Conservation (phyloP, 2,329 filamentous ascomycete genomes). For the Albophoma yamanashiensis region DNA sequence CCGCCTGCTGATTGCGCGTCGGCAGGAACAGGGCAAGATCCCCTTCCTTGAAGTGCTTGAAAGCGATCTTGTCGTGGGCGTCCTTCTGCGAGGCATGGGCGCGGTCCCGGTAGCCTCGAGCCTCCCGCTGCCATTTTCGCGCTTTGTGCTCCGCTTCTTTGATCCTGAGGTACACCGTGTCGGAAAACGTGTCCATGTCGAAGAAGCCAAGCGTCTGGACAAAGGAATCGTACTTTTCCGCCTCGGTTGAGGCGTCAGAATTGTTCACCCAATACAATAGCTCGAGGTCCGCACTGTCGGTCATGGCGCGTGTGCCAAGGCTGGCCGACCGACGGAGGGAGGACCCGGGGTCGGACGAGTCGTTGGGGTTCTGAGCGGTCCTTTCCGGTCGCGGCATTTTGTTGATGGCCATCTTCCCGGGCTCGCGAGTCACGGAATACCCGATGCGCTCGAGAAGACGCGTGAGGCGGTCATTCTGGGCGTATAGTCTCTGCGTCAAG, state of each 20-base stretch:
- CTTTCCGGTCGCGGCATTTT: conserved; percentile 54
- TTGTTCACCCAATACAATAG: conserved; percentile 76
- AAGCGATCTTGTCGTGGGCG: conserved; percentile 91
- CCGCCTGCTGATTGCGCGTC: conserved; percentile 85
- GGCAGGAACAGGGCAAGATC: conserved; percentile 90
- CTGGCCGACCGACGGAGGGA: conserved; percentile 44
- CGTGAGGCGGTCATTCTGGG: conserved; percentile 74
- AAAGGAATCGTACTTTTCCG: conserved; percentile 64
- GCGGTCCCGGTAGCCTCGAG: conserved; percentile 77
- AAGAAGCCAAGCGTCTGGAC: conserved; percentile 65
- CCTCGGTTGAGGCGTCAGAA: conserved; percentile 53
- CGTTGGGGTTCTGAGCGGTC: conserved; percentile 40
- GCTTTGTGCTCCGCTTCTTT: conserved; percentile 91
- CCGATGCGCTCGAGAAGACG: conserved; percentile 79
- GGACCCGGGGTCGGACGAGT: conserved; percentile 44
- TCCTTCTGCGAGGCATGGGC: conserved; percentile 73
- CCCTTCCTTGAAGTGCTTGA: conserved; percentile 90
- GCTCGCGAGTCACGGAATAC: conserved; percentile 67
- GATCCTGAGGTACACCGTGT: conserved; percentile 77
- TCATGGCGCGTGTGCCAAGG: conserved; percentile 40
- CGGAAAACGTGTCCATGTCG: conserved; percentile 73
- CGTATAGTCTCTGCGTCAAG: conserved; percentile 71
- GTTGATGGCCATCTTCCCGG: conserved; percentile 63
- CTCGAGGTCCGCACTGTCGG: conserved; percentile 56
- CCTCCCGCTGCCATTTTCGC: conserved; percentile 86